A percentile compares a stretch with the other conserved stretches of the same genome.
phyloP scores from a whole-genome alignment of 352 stramenopile species.

The Phytophthora fragariaefolia region DNA sequence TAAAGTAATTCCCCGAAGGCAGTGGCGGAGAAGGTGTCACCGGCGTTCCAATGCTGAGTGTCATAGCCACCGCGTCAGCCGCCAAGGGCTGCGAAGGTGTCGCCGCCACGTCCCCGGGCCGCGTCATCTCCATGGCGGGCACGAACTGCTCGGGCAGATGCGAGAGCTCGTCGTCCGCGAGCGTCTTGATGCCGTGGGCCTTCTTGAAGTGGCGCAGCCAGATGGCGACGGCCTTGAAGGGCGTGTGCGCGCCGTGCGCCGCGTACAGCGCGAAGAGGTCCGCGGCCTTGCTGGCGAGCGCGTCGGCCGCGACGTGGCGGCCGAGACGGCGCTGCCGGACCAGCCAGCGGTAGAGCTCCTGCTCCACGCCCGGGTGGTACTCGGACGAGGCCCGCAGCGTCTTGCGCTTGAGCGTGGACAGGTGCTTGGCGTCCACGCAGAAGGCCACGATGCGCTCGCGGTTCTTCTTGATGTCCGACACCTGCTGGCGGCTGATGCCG shows the following conservation, averaged over 20 bases:
- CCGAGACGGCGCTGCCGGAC: slow-evolving; percentile 68
- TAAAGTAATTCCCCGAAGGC: slow-evolving; percentile 13
- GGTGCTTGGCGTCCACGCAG: slow-evolving; percentile 77
- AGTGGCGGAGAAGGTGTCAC: too few species aligned
- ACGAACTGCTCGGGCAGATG: slow-evolving; percentile 62
- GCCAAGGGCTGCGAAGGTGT: neutral
- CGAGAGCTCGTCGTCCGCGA: slow-evolving; percentile 59
- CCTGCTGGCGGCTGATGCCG: slow-evolving; percentile 81
- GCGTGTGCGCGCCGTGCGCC: slow-evolving; percentile 40
- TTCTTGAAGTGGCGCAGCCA: slow-evolving; percentile 80
- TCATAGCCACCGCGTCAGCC: neutral
- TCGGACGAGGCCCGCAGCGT: slow-evolving; percentile 72
- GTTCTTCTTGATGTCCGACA: slow-evolving; percentile 91
- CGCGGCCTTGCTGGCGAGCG: slow-evolving; percentile 55
- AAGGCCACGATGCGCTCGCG: slow-evolving; percentile 77
- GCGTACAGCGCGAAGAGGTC: slow-evolving; percentile 81
- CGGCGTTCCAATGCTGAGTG: neutral
- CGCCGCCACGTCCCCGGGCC: slow-evolving; percentile 1
- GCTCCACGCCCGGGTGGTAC: slow-evolving; percentile 80
- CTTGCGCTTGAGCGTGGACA: slow-evolving; percentile 76
- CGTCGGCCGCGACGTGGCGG: slow-evolving; percentile 55
- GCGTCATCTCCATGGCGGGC: slow-evolving; percentile 63
- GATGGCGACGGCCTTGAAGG: slow-evolving; percentile 53
- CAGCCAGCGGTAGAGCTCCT: slow-evolving; percentile 86
- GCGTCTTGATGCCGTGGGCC: slow-evolving; percentile 61